A percentile compares a stretch with the other conserved stretches of the same genome.
These are phyloP conservation scores for Suillus subalutaceus DNA, from an alignment of 768 basidiomycete species.

Conservation along the genomic window DNA sequence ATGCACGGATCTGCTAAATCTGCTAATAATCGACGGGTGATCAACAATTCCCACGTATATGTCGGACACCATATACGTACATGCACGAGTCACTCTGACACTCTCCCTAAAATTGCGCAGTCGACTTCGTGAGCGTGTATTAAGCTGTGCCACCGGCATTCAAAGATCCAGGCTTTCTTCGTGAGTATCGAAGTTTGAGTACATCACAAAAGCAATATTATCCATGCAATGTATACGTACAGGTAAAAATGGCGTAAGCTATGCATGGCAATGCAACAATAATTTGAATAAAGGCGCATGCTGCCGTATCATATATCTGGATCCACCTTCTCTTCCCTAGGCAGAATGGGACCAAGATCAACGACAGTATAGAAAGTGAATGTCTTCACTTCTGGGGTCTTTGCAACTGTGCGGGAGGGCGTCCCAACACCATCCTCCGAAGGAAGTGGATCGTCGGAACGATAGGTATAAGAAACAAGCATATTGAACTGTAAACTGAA, in stretches of 20 bases:
- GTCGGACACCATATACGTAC: neutral
- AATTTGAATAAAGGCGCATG: neutral
- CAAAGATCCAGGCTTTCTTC: neutral
- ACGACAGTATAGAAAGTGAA: constrained; percentile 90
- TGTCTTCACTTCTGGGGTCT: constrained; percentile 75
- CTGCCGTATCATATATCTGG: constrained; percentile 18
- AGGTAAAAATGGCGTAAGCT: neutral
- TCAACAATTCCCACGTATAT: neutral
- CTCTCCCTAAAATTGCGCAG: neutral
- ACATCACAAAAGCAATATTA: neutral
- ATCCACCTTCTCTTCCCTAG: constrained; percentile 52
- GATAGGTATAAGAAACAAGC: constrained; percentile 92
- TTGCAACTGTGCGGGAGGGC: constrained; percentile 47
- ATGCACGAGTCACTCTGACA: neutral
- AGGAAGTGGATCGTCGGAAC: constrained; percentile 81
- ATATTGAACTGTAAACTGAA: constrained; percentile 77
- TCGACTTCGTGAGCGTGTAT: neutral
- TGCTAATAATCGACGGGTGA: too few relatives aligned
- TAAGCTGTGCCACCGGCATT: neutral
- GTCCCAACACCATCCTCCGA: constrained; percentile 60
- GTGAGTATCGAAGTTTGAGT: too few relatives aligned
- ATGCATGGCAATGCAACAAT: neutral
- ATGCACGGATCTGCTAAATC: too few relatives aligned
- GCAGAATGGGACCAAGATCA: constrained; percentile 72
- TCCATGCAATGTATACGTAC: neutral